phyloP scores from a whole-genome alignment of 441 rosid genomes.

The Gossypium gossypioides region DNA sequence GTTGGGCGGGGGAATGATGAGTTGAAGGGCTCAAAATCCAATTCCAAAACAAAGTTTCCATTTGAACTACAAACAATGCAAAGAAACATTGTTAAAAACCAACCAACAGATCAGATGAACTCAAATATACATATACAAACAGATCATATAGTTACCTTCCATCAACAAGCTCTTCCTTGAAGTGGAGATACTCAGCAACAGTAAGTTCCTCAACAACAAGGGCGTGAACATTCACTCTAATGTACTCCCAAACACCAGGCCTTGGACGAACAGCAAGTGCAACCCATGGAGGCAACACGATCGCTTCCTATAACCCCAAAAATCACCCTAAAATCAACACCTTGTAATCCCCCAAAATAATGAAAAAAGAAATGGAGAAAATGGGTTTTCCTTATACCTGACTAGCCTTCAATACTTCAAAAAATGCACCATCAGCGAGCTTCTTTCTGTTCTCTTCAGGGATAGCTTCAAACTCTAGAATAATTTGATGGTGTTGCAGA shows the following conservation, averaged over 20 bases:
- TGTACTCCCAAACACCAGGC: constrained; percentile 82
- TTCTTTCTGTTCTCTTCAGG: constrained; percentile 44
- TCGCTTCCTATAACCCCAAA: constrained; percentile 48
- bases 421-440: constrained; percentile 44
- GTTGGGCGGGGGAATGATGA: constrained; percentile 74
- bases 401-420: constrained; percentile 48
- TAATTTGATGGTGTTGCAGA: constrained; percentile 57
- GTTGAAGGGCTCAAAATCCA: constrained; percentile 73
- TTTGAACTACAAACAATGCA: constrained; percentile 30
- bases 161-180: constrained; percentile 75
- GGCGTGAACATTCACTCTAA: constrained; percentile 63
- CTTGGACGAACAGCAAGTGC: constrained; percentile 79
- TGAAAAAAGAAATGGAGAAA: not conserved
- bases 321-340: not conserved
- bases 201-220: constrained; percentile 57
- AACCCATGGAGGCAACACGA: constrained; percentile 65
- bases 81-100: not conserved
- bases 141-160: constrained; percentile 37
- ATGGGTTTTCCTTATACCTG: constrained; percentile 30
- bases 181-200: constrained; percentile 56
- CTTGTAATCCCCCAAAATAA: not conserved
- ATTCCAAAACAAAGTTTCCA: constrained; percentile 65
- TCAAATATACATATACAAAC: not conserved
- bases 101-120: not conserved
- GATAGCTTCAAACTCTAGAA: constrained; percentile 59